A percentile compares a stretch with the other conserved stretches of the same genome.
phyloP scores from a whole-genome alignment of 371 early-diverging fungal genomes.

The Mucor racemosus region DNA sequence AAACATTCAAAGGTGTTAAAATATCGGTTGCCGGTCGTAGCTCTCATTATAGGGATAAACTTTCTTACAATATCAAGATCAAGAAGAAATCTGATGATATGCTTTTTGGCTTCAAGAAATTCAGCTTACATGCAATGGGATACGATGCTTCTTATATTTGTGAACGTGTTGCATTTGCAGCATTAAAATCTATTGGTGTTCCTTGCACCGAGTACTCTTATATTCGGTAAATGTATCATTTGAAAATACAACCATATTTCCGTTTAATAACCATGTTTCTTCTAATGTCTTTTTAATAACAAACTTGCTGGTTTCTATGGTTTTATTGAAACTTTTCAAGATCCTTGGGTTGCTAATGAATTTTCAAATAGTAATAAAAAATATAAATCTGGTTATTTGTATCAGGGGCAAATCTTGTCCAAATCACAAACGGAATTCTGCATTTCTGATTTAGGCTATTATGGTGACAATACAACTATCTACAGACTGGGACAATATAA shows the following conservation, averaged over 20 bases:
- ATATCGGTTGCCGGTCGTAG: conserved; percentile 34
- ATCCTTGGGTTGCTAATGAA: conserved; percentile 27
- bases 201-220: conserved; percentile 48
- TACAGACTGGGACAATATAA: conserved; percentile 26
- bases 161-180: conserved; percentile 45
- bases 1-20: conserved; percentile 23
- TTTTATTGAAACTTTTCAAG: conserved; percentile 26
- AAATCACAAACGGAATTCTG: not conserved
- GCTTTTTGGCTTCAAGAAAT: conserved; percentile 48
- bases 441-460: conserved; percentile 24
- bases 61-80: conserved; percentile 28
- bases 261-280: too few relatives aligned
- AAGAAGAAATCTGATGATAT: conserved; percentile 12
- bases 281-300: conserved; percentile 21
- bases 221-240: conserved; percentile 27
- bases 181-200: conserved; percentile 46
- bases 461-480: conserved; percentile 2
- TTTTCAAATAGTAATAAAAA: conserved; percentile 15
- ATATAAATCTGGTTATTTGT: conserved; percentile 17
- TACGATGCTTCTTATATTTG: conserved; percentile 51
- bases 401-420: conserved; percentile 15
- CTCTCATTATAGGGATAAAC: conserved; percentile 26
- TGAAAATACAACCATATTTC: not conserved
- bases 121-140: conserved; percentile 53
- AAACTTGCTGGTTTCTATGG: conserved; percentile 27